Percentiles rank a stretch among this genome's conserved stretches.
Evolutionary conservation across 2,329 filamentous ascomycete genomes (phyloP).

Genomic region (Rosellinia necatrix): DNA sequence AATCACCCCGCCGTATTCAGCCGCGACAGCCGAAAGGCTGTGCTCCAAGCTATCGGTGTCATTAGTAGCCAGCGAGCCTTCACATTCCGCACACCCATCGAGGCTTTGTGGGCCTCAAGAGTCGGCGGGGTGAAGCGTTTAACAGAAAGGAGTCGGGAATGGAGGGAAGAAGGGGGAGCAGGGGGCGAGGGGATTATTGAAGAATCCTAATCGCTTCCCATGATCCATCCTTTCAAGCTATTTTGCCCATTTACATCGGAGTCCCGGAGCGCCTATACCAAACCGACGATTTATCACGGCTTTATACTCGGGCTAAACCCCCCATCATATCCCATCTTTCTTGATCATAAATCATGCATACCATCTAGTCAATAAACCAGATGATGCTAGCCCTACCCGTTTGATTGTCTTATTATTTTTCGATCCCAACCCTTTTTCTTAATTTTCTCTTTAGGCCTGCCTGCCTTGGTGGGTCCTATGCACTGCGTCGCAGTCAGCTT

Average conservation of each 20-base stretch:
- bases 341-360: slow-evolving; percentile 22
- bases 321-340: slow-evolving; percentile 18
- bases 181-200: slow-evolving; percentile 73
- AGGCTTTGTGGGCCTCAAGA: slow-evolving; percentile 85
- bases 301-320: slow-evolving; percentile 30
- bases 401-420: background rate
- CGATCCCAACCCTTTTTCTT: background rate
- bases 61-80: slow-evolving; percentile 94
- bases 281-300: slow-evolving; percentile 31
- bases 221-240: background rate
- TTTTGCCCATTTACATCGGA: slow-evolving; percentile 21
- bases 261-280: slow-evolving; percentile 21
- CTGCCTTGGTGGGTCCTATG: slow-evolving; percentile 3
- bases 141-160: slow-evolving; percentile 84
- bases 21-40: slow-evolving; percentile 91
- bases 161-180: slow-evolving; percentile 86
- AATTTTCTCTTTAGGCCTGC: background rate
- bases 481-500: slow-evolving; percentile 4
- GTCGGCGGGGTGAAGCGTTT: slow-evolving; percentile 80
- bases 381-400: slow-evolving; percentile 3
- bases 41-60: slow-evolving; percentile 93
- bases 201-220: slow-evolving; percentile 51
- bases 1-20: slow-evolving; percentile 94
- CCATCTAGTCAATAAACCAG: background rate
- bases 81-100: slow-evolving; percentile 88